phyloP scores from a whole-genome alignment of 2,329 filamentous ascomycete species.

The Colletotrichum falcatum region DNA sequence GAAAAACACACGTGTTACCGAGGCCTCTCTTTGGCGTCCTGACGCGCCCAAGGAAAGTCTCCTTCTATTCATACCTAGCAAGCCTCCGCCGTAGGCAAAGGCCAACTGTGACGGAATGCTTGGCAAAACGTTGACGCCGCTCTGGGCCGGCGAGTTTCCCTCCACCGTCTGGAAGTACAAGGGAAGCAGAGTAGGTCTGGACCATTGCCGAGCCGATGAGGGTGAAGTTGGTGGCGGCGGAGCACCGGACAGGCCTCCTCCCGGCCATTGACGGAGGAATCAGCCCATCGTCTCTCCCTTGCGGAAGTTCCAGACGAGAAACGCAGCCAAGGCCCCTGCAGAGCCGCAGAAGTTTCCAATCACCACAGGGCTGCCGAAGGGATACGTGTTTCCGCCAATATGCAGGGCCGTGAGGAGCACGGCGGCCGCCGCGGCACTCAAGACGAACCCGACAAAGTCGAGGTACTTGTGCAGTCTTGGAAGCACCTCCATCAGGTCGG shows the following conservation, averaged over 20 bases:
- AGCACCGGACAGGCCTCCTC: slow-evolving; percentile 46
- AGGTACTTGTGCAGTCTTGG: slow-evolving; percentile 52
- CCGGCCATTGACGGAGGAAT: slow-evolving; percentile 43
- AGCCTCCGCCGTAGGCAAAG: slow-evolving; percentile 42
- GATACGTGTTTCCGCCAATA: slow-evolving; percentile 47
- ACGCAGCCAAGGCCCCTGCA: slow-evolving; percentile 41
- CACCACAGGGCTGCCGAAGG: slow-evolving; percentile 45
- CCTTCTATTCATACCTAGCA: slow-evolving; percentile 44
- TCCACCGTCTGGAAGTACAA: slow-evolving; percentile 52
- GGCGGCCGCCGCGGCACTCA: slow-evolving; percentile 48
- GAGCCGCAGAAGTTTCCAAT: slow-evolving; percentile 45
- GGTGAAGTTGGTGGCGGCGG: slow-evolving; percentile 55
- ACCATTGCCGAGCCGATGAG: slow-evolving; percentile 32
- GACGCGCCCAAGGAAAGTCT: background rate
- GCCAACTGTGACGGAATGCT: slow-evolving; percentile 45
- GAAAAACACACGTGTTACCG: slow-evolving; percentile 2
- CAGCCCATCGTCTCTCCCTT: slow-evolving; percentile 47
- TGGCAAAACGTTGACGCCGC: slow-evolving; percentile 51
- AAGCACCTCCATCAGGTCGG: slow-evolving; percentile 48
- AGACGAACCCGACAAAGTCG: slow-evolving; percentile 41
- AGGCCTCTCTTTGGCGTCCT: background rate
- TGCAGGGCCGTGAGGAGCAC: slow-evolving; percentile 51
- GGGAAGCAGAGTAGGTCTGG: slow-evolving; percentile 48
- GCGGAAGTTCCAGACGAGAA: slow-evolving; percentile 44
- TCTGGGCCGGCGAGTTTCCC: slow-evolving; percentile 46